Percentiles rank a stretch among this genome's conserved stretches.
phyloP scores from a whole-genome alignment of 129 eudicot species.

The Pulicaria dysenterica region DNA sequence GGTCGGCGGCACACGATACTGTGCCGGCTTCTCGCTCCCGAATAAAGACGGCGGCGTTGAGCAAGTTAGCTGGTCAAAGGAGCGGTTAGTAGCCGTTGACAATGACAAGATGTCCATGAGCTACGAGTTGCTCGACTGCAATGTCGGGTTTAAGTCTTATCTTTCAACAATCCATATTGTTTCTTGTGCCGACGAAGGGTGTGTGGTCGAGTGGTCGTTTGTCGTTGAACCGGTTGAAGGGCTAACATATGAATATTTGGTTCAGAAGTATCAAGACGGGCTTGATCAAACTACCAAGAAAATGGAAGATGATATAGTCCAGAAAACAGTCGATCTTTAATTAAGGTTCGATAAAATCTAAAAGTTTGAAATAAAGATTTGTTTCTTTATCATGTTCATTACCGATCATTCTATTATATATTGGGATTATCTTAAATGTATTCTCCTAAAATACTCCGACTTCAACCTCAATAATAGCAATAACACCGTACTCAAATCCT shows the following conservation, averaged over 20 bases:
- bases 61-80: constrained; percentile 57
- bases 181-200: constrained; percentile 25
- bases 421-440: too few relatives aligned
- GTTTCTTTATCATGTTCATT: too few relatives aligned
- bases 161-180: constrained; percentile 52
- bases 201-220: constrained; percentile 51
- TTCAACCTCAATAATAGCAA: too few relatives aligned
- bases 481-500: too few relatives aligned
- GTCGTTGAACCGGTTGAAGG: constrained; percentile 53
- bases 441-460: too few relatives aligned
- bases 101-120: constrained; percentile 40
- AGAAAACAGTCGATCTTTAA: neutral
- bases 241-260: constrained; percentile 44
- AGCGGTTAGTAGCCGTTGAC: constrained; percentile 58
- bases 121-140: constrained; percentile 63
- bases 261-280: constrained; percentile 31
- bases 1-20: constrained; percentile 58
- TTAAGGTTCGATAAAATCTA: neutral
- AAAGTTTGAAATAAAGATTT: too few relatives aligned
- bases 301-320: constrained; percentile 37
- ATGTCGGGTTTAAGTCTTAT: constrained; percentile 61
- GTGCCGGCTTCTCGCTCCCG: constrained; percentile 51
- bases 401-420: too few relatives aligned
- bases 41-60: constrained; percentile 23
- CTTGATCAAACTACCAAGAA: constrained; percentile 32